Conservation (phyloP, 2,329 filamentous ascomycete species). For the Aspergillus vadensis region DNA sequence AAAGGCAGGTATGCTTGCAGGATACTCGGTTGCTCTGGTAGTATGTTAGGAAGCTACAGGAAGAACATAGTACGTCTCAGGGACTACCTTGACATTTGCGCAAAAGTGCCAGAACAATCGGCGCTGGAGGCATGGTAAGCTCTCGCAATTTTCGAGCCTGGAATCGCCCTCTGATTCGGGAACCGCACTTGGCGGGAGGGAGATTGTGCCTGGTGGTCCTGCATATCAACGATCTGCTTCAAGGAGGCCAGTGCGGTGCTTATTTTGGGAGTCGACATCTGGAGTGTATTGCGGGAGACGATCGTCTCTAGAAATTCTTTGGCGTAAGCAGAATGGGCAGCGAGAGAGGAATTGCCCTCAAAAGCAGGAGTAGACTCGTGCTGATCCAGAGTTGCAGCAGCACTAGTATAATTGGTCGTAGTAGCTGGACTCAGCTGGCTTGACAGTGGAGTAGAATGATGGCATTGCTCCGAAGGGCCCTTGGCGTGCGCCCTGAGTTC, state of each 20-base stretch:
- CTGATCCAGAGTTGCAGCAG: slow-evolving; percentile 29
- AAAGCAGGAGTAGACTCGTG: slow-evolving; percentile 39
- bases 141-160: slow-evolving; percentile 35
- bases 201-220: slow-evolving; percentile 31
- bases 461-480: slow-evolving; percentile 5
- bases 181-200: slow-evolving; percentile 31
- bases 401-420: slow-evolving; percentile 18
- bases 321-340: slow-evolving; percentile 52
- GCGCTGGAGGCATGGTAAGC: slow-evolving; percentile 40
- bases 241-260: slow-evolving; percentile 41
- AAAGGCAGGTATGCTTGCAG: slow-evolving; percentile 37
- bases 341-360: slow-evolving; percentile 54
- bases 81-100: slow-evolving; percentile 37
- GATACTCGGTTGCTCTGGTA: slow-evolving; percentile 14
- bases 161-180: slow-evolving; percentile 26
- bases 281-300: slow-evolving; percentile 38
- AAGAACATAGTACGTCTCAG: background rate
- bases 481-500: slow-evolving; percentile 24
- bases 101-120: slow-evolving; percentile 36
- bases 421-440: slow-evolving; percentile 15
- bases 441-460: slow-evolving; percentile 18
- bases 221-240: slow-evolving; percentile 43
- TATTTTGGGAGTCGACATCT: slow-evolving; percentile 42
- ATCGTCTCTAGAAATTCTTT: slow-evolving; percentile 47
- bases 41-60: background rate